Evolutionary conservation across 495 filamentous ascomycete species (phyloP).

Genomic region (Usnea hakonensis): DNA sequence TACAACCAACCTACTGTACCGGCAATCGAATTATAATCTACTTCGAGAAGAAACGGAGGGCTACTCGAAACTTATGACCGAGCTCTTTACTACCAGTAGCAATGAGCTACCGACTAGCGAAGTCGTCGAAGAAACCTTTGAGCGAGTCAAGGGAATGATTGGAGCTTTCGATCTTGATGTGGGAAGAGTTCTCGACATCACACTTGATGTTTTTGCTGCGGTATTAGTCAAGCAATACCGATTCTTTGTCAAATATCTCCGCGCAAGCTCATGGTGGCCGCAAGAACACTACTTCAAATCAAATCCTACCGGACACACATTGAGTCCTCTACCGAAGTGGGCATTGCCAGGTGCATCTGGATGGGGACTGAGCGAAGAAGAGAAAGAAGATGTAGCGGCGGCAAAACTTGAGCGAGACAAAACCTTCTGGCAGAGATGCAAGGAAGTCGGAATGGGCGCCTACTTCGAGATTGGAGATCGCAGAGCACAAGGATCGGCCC

Average conservation of each 20-base stretch:
- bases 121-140: slow-evolving; percentile 59
- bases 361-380: slow-evolving; percentile 54
- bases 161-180: slow-evolving; percentile 92
- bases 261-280: slow-evolving; percentile 96
- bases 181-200: slow-evolving; percentile 87
- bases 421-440: slow-evolving; percentile 75
- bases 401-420: slow-evolving; percentile 56
- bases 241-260: slow-evolving; percentile 87
- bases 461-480: slow-evolving; percentile 75
- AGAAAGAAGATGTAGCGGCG: slow-evolving; percentile 44
- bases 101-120: slow-evolving; percentile 54
- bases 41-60: slow-evolving; percentile 94
- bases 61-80: slow-evolving; percentile 80
- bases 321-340: slow-evolving; percentile 67
- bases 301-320: slow-evolving; percentile 21
- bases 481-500: slow-evolving; percentile 32
- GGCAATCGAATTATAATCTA: slow-evolving; percentile 93
- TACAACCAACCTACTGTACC: slow-evolving; percentile 84
- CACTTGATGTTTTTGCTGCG: slow-evolving; percentile 79
- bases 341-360: slow-evolving; percentile 60
- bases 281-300: slow-evolving; percentile 37
- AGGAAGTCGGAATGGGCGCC: slow-evolving; percentile 64
- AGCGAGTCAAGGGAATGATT: slow-evolving; percentile 82
- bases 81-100: slow-evolving; percentile 73
- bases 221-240: slow-evolving; percentile 75